Evolutionary conservation across 805 yeast genomes (phyloP).

Genomic region (Candida sakaeoensis): DNA sequence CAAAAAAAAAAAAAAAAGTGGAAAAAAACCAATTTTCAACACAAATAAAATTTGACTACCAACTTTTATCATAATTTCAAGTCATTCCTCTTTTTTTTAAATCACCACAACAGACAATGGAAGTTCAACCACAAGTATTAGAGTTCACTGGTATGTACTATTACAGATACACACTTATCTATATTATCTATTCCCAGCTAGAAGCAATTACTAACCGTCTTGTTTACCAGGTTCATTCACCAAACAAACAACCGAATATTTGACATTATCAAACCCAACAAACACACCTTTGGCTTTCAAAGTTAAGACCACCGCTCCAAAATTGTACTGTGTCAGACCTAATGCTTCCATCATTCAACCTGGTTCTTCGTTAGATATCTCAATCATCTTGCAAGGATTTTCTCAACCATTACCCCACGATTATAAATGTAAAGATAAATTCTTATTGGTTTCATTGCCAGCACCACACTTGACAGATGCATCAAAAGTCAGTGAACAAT

Average conservation of each 20-base stretch:
- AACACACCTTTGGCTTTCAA: slow-evolving; percentile 75
- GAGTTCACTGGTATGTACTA: slow-evolving; percentile 71
- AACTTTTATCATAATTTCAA: background rate
- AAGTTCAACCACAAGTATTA: slow-evolving; percentile 66
- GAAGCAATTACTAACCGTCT: slow-evolving; percentile 7
- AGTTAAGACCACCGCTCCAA: slow-evolving; percentile 98
- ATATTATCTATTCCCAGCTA: background rate
- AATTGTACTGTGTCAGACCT: slow-evolving; percentile 92
- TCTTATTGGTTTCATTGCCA: slow-evolving; percentile 83
- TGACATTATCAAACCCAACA: slow-evolving; percentile 53
- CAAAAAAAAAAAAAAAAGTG: background rate
- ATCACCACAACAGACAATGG: slow-evolving; percentile 42
- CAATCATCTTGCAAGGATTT: slow-evolving; percentile 83
- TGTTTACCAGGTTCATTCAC: slow-evolving; percentile 69
- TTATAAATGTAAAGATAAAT: slow-evolving; percentile 86
- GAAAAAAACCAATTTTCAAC: slow-evolving; percentile 2
- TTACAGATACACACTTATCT: background rate
- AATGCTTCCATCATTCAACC: slow-evolving; percentile 81
- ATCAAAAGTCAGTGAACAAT: slow-evolving; percentile 58
- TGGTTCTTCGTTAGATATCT: slow-evolving; percentile 66
- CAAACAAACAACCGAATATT: slow-evolving; percentile 61
- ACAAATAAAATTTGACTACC: slow-evolving; percentile 1
- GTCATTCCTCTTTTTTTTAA: background rate
- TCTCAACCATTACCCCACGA: slow-evolving; percentile 69
- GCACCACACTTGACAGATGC: slow-evolving; percentile 58